Base-by-base conservation (phyloP, 352 stramenopile species). In the Globisporangium irregulare region DNA sequence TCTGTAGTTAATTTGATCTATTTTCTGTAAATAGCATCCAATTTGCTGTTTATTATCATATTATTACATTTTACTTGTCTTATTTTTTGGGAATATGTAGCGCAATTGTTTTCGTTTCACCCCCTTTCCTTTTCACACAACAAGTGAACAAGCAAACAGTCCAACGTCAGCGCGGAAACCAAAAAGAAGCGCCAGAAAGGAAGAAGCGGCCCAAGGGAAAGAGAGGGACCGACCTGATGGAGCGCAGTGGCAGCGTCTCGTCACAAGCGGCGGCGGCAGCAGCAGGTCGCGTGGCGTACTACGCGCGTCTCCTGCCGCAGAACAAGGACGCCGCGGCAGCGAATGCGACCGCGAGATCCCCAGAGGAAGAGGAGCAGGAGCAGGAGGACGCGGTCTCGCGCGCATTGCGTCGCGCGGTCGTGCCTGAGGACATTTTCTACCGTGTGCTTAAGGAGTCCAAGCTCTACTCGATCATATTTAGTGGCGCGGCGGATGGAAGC, bases 381-480 rank as follows among this genome's bases (percentile, higher is more conserved):
- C 27, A 32, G 27, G 53, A 61, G 25, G 50, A 67, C 57, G 59
- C 48, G 9, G 63, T 68, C 8, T 65, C 71, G 2, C 54, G 68
- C 3, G 65, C 73, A 38, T 53, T 83, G 62, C 73, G 67, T 24
- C 75, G 80, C 48, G 74, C 76, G 9, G 70, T 91, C 18, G 67
- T 89, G 24, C 60, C 66, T 1, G 84, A 93, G 59, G 60, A 56
- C 5, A 75, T 78, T 29, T 93, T 90, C 76, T 93, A 93, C 59
- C 84, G 84, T 50, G 82, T 93, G 41, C 56, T 90, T 58, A 65
- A 81, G 51, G 84, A 93, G 62, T 73, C 79, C 57, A 89, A 88
- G 57, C 73, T 93, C 6, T 90, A 81, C 53, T 51, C 79, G 6
- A 88, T 93, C 67, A 81, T 90, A 56, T 86, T 85, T 68, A 74